A percentile compares a stretch with the other conserved stretches of the same genome.
phyloP scores from a whole-genome alignment of 371 early-diverging fungal species.

The Dinochytrium kinnereticum region DNA sequence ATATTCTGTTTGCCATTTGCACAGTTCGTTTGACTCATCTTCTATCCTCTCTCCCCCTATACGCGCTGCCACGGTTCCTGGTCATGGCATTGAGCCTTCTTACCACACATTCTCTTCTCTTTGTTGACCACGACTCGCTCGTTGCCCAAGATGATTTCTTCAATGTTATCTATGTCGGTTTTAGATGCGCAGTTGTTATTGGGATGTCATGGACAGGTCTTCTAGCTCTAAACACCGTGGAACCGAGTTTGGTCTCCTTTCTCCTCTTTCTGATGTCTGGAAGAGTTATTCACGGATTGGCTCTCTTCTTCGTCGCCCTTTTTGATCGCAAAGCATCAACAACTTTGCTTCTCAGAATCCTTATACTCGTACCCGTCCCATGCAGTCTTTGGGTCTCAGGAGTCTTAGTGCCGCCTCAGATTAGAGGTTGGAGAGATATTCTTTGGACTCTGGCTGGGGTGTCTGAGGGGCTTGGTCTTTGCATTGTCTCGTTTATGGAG shows the following conservation, averaged over 20 bases:
- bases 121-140: neutral
- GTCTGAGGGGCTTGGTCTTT: neutral
- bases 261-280: neutral
- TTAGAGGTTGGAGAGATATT: neutral
- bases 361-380: neutral
- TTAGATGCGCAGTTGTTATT: neutral
- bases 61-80: neutral
- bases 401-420: neutral
- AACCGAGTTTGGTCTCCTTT: neutral
- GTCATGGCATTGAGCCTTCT: neutral
- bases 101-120: neutral
- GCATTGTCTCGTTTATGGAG: neutral
- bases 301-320: neutral
- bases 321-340: neutral
- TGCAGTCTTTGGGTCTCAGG: neutral
- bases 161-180: neutral
- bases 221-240: neutral
- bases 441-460: neutral
- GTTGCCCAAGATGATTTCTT: neutral
- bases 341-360: neutral
- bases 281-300: neutral
- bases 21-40: neutral
- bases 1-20: neutral
- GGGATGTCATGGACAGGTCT: constrained; percentile 7
- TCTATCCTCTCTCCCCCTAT: neutral